Conservation (phyloP, 345 rosid genomes). For the Eutrema japonicum region DNA sequence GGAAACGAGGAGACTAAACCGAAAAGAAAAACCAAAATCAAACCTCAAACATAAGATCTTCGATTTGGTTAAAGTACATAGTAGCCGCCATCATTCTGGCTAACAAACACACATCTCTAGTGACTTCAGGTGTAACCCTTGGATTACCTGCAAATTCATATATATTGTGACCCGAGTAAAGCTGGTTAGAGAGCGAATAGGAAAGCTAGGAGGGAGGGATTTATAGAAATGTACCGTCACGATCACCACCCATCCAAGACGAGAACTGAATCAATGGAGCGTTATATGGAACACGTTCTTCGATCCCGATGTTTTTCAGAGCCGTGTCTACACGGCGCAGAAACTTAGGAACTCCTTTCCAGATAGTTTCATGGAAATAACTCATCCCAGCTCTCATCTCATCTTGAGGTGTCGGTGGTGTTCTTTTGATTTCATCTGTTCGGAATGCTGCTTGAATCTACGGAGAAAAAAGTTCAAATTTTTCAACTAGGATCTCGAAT, state of each 20-base stretch:
- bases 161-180: background rate
- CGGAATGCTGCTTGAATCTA: slow-evolving; percentile 99
- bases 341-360: slow-evolving; percentile 99
- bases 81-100: slow-evolving; percentile 99
- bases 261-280: slow-evolving; percentile 98
- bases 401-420: slow-evolving; percentile 98
- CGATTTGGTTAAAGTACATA: slow-evolving; percentile 88
- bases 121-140: slow-evolving; percentile 97
- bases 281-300: slow-evolving; percentile 92
- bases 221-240: slow-evolving; percentile 66
- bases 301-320: slow-evolving; percentile 89
- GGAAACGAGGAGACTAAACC: background rate
- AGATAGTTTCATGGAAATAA: slow-evolving; percentile 97
- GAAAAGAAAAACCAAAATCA: background rate
- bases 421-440: slow-evolving; percentile 97
- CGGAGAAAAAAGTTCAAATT: no score
- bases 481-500: background rate
- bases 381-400: slow-evolving; percentile 99
- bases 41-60: slow-evolving; percentile 99
- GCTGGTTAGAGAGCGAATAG: background rate
- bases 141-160: slow-evolving; percentile 73
- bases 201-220: background rate
- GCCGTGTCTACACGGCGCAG: slow-evolving; percentile 97
- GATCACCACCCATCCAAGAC: slow-evolving; percentile 99
- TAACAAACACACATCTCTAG: slow-evolving; percentile 95